Evolutionary conservation across 1,284 basidiomycete genomes (phyloP).

Genomic region (Tremellales sp.): DNA sequence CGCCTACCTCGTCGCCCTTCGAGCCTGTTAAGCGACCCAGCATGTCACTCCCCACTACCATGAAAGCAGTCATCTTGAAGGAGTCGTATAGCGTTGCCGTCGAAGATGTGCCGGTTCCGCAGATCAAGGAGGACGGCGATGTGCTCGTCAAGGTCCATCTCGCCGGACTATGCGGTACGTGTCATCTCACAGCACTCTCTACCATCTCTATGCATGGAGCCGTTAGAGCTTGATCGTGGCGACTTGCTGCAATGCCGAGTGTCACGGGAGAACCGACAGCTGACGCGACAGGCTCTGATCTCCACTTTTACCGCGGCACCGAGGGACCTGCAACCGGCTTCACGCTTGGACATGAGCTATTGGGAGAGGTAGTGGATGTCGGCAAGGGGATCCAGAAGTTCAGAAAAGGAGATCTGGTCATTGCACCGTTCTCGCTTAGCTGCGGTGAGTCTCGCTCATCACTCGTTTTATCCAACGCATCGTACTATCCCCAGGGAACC

Average conservation of each 20-base stretch:
- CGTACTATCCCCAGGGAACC: slow-evolving; percentile 3
- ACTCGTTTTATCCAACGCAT: not conserved
- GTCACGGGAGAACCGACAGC: not conserved
- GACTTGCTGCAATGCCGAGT: not conserved
- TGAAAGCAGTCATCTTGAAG: slow-evolving; percentile 40
- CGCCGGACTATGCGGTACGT: slow-evolving; percentile 41
- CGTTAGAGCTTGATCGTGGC: not conserved
- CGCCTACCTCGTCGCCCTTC: too few species aligned
- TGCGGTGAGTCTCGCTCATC: slow-evolving; percentile 62
- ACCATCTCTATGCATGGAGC: too few species aligned
- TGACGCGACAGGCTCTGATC: slow-evolving; percentile 67
- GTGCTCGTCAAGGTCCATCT: slow-evolving; percentile 35
- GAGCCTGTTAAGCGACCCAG: too few species aligned
- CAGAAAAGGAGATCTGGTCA: slow-evolving; percentile 74
- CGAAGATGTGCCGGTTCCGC: slow-evolving; percentile 31
- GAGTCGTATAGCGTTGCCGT: slow-evolving; percentile 25
- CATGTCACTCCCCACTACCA: slow-evolving; percentile 12
- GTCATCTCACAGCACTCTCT: not conserved
- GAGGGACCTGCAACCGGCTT: slow-evolving; percentile 36
- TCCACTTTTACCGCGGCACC: slow-evolving; percentile 70
- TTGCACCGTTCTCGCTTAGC: slow-evolving; percentile 77
- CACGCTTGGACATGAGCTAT: slow-evolving; percentile 70
- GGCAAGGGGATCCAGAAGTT: slow-evolving; percentile 64
- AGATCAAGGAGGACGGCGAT: slow-evolving; percentile 25
- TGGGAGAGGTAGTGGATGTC: slow-evolving; percentile 69